A percentile compares a stretch with the other conserved stretches of the same genome.
phyloP scores from a whole-genome alignment of 441 rosid species.

The Populus tomentosa region DNA sequence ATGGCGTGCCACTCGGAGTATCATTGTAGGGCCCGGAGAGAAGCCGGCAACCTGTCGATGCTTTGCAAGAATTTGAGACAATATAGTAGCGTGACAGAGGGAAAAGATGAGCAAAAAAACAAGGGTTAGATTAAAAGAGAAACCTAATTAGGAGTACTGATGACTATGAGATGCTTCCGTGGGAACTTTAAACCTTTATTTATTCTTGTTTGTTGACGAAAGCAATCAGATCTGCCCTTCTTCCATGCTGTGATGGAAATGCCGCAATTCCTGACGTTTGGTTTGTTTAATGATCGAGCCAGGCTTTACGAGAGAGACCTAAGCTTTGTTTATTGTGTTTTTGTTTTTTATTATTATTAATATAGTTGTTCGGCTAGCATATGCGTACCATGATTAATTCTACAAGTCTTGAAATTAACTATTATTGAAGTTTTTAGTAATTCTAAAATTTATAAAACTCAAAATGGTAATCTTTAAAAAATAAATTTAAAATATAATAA shows the following conservation, averaged over 20 bases:
- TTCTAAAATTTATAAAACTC: too few species aligned
- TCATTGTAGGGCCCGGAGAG: neutral
- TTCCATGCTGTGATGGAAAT: neutral
- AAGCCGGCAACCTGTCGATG: neutral
- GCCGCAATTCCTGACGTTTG: constrained; percentile 12
- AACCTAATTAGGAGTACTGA: neutral
- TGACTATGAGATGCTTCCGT: neutral
- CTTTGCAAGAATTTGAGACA: neutral
- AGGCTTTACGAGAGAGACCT: neutral
- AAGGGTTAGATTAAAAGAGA: neutral
- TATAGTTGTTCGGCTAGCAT: too few species aligned
- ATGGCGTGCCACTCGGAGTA: neutral
- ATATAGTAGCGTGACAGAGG: neutral
- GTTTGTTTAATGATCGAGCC: neutral
- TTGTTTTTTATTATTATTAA: too few species aligned
- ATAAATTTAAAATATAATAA: too few species aligned
- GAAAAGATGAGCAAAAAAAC: neutral
- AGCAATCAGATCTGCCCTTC: constrained; percentile 1
- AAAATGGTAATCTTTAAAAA: too few species aligned
- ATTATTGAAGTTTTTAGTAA: too few species aligned
- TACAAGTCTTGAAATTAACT: accelerated
- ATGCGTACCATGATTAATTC: too few species aligned
- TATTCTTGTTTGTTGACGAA: neutral
- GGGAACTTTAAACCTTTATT: neutral
- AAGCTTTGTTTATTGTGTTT: neutral